These are phyloP conservation scores for Coemansia sp. DNA, from an alignment of 192 early-diverging fungal species.

Conservation along the genomic window DNA sequence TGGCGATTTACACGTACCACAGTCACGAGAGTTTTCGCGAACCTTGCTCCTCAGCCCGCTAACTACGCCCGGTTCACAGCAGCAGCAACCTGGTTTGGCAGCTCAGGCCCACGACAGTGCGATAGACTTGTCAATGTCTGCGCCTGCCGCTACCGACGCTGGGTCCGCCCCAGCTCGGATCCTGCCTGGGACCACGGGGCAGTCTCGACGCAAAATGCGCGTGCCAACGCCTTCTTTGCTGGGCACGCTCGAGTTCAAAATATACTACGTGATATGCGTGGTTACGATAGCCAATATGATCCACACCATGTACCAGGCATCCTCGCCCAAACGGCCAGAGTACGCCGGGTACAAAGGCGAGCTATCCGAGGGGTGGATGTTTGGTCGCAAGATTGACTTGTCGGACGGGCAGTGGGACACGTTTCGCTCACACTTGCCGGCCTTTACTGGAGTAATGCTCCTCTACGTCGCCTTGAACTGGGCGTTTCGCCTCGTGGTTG, in stretches of 20 bases:
- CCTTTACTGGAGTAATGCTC: conserved; percentile 28
- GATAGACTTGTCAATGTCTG: background rate
- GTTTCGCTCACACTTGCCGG: conserved; percentile 58
- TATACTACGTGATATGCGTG: conserved; percentile 65
- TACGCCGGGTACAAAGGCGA: conserved; percentile 39
- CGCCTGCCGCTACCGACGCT: background rate
- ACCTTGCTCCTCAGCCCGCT: conserved; percentile 25
- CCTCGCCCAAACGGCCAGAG: conserved; percentile 36
- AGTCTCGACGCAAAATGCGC: conserved; percentile 77
- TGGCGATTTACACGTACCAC: conserved; percentile 5
- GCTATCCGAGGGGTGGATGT: conserved; percentile 68
- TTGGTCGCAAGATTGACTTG: conserved; percentile 61
- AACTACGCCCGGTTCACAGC: background rate
- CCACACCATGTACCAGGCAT: conserved; percentile 56
- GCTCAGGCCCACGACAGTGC: background rate
- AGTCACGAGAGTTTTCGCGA: conserved; percentile 3
- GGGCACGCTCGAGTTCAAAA: conserved; percentile 70
- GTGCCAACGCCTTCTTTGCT: conserved; percentile 57
- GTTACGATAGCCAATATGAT: conserved; percentile 65
- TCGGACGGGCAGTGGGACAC: conserved; percentile 51
- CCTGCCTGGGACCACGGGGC: conserved; percentile 20
- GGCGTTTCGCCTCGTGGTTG: background rate
- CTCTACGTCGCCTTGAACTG: conserved; percentile 39
- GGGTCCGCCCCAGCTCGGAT: background rate
- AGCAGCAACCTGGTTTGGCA: background rate